A percentile compares a stretch with the other conserved stretches of the same genome.
Conservation (phyloP, 441 rosid genomes). For the Bruguiera hainesii region DNA sequence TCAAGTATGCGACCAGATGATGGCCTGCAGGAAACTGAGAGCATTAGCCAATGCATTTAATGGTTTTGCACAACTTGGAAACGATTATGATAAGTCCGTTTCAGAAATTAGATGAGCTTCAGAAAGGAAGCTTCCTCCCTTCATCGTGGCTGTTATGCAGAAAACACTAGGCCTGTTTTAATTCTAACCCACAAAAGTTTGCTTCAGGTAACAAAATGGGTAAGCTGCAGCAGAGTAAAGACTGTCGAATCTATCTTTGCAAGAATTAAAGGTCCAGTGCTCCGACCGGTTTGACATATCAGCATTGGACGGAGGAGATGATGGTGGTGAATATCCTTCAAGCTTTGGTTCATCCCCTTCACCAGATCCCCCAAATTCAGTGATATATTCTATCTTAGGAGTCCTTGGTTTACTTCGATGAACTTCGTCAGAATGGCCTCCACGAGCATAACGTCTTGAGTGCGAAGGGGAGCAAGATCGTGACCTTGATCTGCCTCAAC, state of each 20-base stretch:
- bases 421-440: conserved; percentile 57
- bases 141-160: conserved; percentile 52
- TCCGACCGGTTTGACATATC: conserved; percentile 88
- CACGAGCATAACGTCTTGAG: conserved; percentile 58
- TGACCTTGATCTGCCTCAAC: conserved; percentile 79
- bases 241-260: conserved; percentile 91
- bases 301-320: conserved; percentile 77
- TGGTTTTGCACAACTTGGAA: conserved; percentile 27
- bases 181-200: conserved; percentile 51
- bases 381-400: conserved; percentile 82
- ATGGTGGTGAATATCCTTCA: conserved; percentile 85
- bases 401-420: conserved; percentile 59
- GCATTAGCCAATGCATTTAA: conserved; percentile 35
- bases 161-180: conserved; percentile 50
- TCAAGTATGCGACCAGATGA: conserved; percentile 79
- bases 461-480: conserved; percentile 76
- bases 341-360: conserved; percentile 57
- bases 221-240: conserved; percentile 74
- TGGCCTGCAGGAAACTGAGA: conserved; percentile 69
- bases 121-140: conserved; percentile 56
- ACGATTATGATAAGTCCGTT: conserved; percentile 29
- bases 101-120: conserved; percentile 40
- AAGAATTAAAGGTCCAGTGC: conserved; percentile 96
- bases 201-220: conserved; percentile 61
- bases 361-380: conserved; percentile 89